phyloP scores from a whole-genome alignment of 345 rosid genomes.

The Salix exigua region DNA sequence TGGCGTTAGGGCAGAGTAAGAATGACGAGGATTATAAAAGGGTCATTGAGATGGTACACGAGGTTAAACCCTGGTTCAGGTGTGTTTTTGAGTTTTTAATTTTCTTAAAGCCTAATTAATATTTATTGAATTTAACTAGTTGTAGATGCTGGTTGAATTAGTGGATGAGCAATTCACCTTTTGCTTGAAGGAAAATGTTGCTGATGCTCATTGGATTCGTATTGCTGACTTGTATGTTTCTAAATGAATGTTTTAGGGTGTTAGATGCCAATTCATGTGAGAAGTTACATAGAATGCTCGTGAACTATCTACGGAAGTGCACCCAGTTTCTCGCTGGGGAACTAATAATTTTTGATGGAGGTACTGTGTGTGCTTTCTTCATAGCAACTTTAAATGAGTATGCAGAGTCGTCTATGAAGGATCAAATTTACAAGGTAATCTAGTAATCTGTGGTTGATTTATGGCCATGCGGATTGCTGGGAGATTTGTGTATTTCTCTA shows the following conservation, averaged over 20 bases:
- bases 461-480: not conserved
- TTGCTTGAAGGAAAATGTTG: not conserved
- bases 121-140: too few species aligned
- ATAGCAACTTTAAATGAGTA: slow-evolving; percentile 44
- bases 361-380: slow-evolving; percentile 42
- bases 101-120: not conserved
- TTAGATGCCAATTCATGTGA: slow-evolving; percentile 58
- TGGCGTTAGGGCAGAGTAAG: slow-evolving; percentile 40
- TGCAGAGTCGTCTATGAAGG: slow-evolving; percentile 48
- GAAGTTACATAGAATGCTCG: slow-evolving; percentile 52
- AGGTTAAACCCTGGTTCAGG: slow-evolving; percentile 72
- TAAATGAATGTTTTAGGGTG: slow-evolving; percentile 35
- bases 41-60: slow-evolving; percentile 47
- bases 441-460: slow-evolving; percentile 29
- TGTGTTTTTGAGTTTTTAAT: slow-evolving; percentile 17
- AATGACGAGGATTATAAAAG: slow-evolving; percentile 37
- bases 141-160: not conserved
- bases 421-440: slow-evolving; percentile 61
- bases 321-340: slow-evolving; percentile 49
- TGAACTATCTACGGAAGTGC: slow-evolving; percentile 49
- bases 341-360: slow-evolving; percentile 40
- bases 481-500: slow-evolving; percentile 5
- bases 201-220: not conserved
- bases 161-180: not conserved
- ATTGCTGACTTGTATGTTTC: slow-evolving; percentile 14